Evolutionary conservation across 805 yeast species (phyloP).

Genomic region (Pichia kluyveri): DNA sequence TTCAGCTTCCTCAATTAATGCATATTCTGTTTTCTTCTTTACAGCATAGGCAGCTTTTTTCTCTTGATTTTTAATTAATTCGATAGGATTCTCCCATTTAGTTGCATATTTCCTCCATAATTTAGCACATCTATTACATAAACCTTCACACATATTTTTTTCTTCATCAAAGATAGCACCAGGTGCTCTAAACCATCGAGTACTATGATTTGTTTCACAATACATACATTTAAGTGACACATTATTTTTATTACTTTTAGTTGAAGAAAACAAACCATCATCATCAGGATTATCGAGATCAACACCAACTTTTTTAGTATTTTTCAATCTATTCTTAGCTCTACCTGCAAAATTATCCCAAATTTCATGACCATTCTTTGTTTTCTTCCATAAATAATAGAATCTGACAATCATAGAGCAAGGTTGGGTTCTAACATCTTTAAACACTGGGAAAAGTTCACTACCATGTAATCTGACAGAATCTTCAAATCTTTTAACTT

Average conservation of each 20-base stretch:
- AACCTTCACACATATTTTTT: slow-evolving; percentile 38
- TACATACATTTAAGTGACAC: slow-evolving; percentile 56
- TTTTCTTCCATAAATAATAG: slow-evolving; percentile 89
- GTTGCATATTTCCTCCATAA: slow-evolving; percentile 89
- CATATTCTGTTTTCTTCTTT: slow-evolving; percentile 55
- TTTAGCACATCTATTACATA: slow-evolving; percentile 82
- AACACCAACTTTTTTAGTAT: slow-evolving; percentile 35
- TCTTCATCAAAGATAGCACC: slow-evolving; percentile 38
- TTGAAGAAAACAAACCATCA: slow-evolving; percentile 60
- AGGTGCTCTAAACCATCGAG: slow-evolving; percentile 64
- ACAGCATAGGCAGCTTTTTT: slow-evolving; percentile 29
- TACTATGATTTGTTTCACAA: slow-evolving; percentile 49
- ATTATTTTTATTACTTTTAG: slow-evolving; percentile 33
- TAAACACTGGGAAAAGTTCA: slow-evolving; percentile 65
- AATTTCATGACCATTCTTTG: slow-evolving; percentile 59
- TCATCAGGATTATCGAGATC: slow-evolving; percentile 44
- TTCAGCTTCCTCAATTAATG: slow-evolving; percentile 53
- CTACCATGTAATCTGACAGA: slow-evolving; percentile 68
- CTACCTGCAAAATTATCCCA: slow-evolving; percentile 82
- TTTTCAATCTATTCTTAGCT: slow-evolving; percentile 45
- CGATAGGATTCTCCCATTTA: slow-evolving; percentile 73
- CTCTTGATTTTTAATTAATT: slow-evolving; percentile 42
- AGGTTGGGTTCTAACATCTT: slow-evolving; percentile 65
- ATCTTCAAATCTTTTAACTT: slow-evolving; percentile 59
- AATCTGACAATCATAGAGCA: slow-evolving; percentile 74